Evolutionary conservation across 257 asterid species (phyloP), one percentile per base, ranked within the genome.

Genomic region (Solanum commersonii): DNA sequence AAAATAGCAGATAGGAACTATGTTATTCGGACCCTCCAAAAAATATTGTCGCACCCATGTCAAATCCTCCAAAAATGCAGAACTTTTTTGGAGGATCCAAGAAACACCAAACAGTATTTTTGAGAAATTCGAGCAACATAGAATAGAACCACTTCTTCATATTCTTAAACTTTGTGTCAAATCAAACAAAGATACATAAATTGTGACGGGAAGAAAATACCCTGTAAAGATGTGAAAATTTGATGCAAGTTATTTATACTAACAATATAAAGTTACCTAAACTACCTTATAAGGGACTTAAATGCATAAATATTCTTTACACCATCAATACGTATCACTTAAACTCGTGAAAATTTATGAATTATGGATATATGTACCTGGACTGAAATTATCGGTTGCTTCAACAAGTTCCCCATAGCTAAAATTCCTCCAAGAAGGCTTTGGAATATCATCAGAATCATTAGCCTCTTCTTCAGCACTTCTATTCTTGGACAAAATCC

Each of bases 361-460:
- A 56, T 0, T 56, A 56, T 56, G 65, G 52, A 78, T 14, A 29
- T 42, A 79, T 56, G 83, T 90, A 96, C 99, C 98, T 12, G 94
- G 90, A 92, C 90, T 91, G 63, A 96, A 96, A 86, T 91, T 87
- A 72, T 93, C 88, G 13, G 99, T 96, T 44, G 99, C 98, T 33
- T 88, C 91, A 3, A 76, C 89, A 76, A 96, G 99, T 46, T 95
- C 95, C 12, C 89, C 79, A 65, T 44, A 90, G 71, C 84, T 89
- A 33, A 95, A 96, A 85, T 92, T 96, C 89, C 94, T 94, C 98
- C 98, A 95, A 34, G 98, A 91, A 4, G 99, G 98, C 87, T 96
- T 95, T 0, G 97, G 95, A 77, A 89, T 82, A 14, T 91, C 95
- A 70, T 93, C 91, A 87, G 68, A 31, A 49, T 82, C 70, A 31